phyloP scores from a whole-genome alignment of 2,329 filamentous ascomycete genomes.

The Aspergillus fumigatiaffinis region DNA sequence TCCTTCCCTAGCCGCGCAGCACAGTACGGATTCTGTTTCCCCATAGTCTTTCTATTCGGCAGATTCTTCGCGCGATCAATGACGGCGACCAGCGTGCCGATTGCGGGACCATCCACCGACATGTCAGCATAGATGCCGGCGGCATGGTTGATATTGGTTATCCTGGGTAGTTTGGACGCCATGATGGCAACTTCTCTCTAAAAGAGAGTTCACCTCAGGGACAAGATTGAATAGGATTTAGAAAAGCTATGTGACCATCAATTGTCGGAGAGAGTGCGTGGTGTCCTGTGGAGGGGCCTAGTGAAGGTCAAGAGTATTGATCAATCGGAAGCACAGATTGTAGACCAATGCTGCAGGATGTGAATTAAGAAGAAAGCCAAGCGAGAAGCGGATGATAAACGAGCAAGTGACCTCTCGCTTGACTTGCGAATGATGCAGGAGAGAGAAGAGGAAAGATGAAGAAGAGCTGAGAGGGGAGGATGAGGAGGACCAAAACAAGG shows the following conservation, averaged over 20 bases:
- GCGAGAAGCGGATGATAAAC: background rate
- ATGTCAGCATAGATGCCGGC: conserved; percentile 93
- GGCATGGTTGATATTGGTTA: conserved; percentile 67
- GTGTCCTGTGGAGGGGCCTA: background rate
- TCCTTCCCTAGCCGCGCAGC: conserved; percentile 91
- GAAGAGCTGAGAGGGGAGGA: background rate
- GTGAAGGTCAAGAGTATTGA: background rate
- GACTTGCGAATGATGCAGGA: background rate
- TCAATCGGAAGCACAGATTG: background rate
- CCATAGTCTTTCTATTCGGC: conserved; percentile 94
- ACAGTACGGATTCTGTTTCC: conserved; percentile 97
- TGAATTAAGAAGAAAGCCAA: background rate
- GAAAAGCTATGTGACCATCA: background rate
- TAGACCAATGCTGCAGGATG: background rate
- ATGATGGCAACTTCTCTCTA: conserved; percentile 3
- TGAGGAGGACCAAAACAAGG: background rate
- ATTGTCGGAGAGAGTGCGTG: background rate
- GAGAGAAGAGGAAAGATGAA: background rate
- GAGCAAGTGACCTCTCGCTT: background rate
- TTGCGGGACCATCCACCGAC: conserved; percentile 85
- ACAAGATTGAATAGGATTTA: background rate
- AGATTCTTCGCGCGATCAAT: conserved; percentile 95
- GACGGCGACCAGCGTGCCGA: conserved; percentile 87
- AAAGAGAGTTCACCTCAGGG: background rate
- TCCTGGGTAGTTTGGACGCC: conserved; percentile 46